These are phyloP conservation scores for Blechomonas ayalai DNA, from an alignment of 208 protist genomes.

Conservation along the genomic window DNA sequence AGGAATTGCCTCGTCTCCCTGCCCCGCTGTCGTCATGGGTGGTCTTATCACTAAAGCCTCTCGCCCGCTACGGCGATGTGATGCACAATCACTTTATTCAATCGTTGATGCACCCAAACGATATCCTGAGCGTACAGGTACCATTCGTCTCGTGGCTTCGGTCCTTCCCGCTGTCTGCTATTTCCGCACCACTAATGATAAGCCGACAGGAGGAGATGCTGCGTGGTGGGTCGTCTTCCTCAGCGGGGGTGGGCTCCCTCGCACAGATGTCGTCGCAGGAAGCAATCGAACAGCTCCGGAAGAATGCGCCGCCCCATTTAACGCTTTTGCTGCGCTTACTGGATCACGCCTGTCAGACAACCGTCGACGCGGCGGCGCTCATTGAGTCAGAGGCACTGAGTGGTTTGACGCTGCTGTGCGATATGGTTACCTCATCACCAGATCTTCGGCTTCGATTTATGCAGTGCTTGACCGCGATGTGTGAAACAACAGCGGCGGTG, in stretches of 20 bases:
- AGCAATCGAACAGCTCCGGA: constrained; percentile 36
- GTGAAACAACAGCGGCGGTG: constrained; percentile 37
- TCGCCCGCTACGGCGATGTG: constrained; percentile 36
- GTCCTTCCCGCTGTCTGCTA: constrained; percentile 49
- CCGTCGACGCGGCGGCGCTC: constrained; percentile 58
- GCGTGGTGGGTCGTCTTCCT: constrained; percentile 5
- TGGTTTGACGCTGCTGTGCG: constrained; percentile 48
- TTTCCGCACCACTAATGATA: constrained; percentile 77
- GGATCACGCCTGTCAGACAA: constrained; percentile 48
- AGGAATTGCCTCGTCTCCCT: constrained; percentile 49
- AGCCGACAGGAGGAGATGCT: constrained; percentile 51
- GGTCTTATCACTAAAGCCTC: constrained; percentile 37
- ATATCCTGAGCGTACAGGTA: constrained; percentile 37
- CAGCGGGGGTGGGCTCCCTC: constrained; percentile 17
- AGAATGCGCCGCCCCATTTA: constrained; percentile 51
- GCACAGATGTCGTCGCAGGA: constrained; percentile 38
- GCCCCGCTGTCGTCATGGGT: constrained; percentile 61
- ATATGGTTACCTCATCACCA: constrained; percentile 50
- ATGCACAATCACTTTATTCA: constrained; percentile 76
- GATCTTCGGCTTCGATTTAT: constrained; percentile 40
- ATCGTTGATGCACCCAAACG: constrained; percentile 44
- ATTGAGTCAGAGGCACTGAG: constrained; percentile 44
- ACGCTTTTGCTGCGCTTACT: constrained; percentile 52
- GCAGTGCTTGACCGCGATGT: constrained; percentile 27
- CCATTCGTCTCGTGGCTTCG: constrained; percentile 54